Evolutionary conservation across 2,329 filamentous ascomycete genomes (phyloP).

Genomic region (Fusarium sp.): DNA sequence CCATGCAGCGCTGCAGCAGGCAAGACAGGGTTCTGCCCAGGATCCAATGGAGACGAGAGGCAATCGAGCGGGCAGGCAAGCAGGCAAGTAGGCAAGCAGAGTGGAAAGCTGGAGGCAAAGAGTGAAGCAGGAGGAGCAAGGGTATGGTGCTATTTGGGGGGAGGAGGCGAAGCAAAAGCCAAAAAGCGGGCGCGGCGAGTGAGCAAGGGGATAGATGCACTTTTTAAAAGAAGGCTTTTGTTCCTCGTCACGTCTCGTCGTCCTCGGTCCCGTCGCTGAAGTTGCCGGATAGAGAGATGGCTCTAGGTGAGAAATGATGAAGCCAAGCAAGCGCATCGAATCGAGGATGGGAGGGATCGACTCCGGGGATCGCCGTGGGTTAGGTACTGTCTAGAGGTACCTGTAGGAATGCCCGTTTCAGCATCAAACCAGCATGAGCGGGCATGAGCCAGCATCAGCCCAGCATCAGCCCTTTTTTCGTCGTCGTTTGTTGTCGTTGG

Average conservation of each 20-base stretch:
- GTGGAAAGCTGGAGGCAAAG: neutral
- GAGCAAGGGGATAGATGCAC: constrained; percentile 1
- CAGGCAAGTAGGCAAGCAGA: neutral
- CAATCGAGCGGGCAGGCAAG: constrained; percentile 2
- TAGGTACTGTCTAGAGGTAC: neutral
- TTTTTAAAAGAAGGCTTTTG: neutral
- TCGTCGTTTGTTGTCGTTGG: neutral
- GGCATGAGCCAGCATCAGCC: constrained; percentile 8
- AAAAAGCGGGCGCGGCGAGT: constrained; percentile 3
- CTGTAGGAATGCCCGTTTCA: constrained; percentile 16
- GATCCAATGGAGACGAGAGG: neutral
- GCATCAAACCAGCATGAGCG: neutral
- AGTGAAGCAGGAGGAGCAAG: constrained; percentile 1
- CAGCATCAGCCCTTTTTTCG: constrained; percentile 3
- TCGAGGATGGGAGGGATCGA: constrained; percentile 14
- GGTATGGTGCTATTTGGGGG: neutral
- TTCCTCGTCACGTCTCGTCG: constrained; percentile 1
- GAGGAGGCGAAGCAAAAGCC: constrained; percentile 20
- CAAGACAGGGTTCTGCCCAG: constrained; percentile 1
- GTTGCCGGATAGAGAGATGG: constrained; percentile 7
- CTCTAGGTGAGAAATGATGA: constrained; percentile 35
- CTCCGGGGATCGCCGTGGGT: constrained; percentile 30
- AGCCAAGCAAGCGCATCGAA: constrained; percentile 17
- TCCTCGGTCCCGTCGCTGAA: neutral
- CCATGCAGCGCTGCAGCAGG: neutral